phyloP scores from a whole-genome alignment of 306 rosid species.

The Vigna nakashimae region DNA sequence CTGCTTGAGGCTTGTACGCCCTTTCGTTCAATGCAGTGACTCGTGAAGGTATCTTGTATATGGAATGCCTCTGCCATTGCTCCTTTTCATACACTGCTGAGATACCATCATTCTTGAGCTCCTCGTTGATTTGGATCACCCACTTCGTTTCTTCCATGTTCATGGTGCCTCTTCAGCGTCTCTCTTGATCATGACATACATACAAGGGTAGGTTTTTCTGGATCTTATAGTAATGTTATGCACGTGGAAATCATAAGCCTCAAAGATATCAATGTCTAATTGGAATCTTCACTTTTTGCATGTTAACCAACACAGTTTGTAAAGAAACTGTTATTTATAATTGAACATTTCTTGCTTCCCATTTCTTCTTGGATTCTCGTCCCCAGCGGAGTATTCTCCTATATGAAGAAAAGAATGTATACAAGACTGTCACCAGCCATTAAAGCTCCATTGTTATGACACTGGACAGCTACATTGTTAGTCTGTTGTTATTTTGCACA shows the following conservation, averaged over 20 bases:
- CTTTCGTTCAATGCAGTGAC: conserved; percentile 28
- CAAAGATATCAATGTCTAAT: conserved; percentile 12
- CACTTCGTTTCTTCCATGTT: conserved; percentile 42
- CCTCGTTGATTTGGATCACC: conserved; percentile 45
- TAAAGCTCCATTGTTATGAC: neutral
- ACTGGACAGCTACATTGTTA: neutral
- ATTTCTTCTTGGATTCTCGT: conserved; percentile 15
- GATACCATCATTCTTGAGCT: conserved; percentile 36
- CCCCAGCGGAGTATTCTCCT: neutral
- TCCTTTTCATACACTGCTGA: conserved; percentile 31
- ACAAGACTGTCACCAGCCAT: neutral
- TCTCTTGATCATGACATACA: neutral
- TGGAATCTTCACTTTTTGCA: conserved; percentile 18
- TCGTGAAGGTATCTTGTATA: conserved; percentile 53
- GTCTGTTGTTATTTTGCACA: neutral
- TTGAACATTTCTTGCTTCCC: conserved; percentile 36
- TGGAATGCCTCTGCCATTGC: conserved; percentile 57
- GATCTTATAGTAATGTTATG: conserved; percentile 10
- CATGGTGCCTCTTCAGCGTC: neutral
- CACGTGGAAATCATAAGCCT: neutral
- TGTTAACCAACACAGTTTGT: neutral
- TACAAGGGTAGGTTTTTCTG: neutral
- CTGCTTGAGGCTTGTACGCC: conserved; percentile 56
- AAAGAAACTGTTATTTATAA: neutral
- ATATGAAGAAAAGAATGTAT: conserved; percentile 43